phyloP scores from a whole-genome alignment of 2,329 filamentous ascomycete genomes.

The Fusarium verticillioides region DNA sequence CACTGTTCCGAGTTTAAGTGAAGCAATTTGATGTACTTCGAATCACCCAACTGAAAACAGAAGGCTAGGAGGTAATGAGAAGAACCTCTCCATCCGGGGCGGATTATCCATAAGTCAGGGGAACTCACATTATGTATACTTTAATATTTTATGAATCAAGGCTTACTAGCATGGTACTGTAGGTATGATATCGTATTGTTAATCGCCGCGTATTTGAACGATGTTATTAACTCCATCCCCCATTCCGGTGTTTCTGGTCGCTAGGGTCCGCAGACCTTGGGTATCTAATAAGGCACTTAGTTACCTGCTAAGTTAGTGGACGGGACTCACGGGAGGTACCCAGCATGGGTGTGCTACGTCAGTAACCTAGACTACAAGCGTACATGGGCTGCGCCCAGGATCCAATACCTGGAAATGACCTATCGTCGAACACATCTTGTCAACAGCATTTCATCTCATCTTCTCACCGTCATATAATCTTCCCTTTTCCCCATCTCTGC shows the following conservation, averaged over 20 bases:
- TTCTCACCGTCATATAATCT: constrained; percentile 32
- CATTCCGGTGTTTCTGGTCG: constrained; percentile 18
- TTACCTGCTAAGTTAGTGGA: not conserved
- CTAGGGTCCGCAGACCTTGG: constrained; percentile 2
- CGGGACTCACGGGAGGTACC: not conserved
- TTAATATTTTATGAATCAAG: not conserved
- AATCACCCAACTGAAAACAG: not conserved
- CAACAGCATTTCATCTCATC: constrained; percentile 39
- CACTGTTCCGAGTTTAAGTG: constrained; percentile 9
- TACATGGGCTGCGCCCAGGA: not conserved
- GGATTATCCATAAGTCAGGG: not conserved
- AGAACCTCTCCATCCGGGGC: not conserved
- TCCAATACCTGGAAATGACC: constrained; percentile 2
- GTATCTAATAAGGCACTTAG: not conserved
- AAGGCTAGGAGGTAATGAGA: no score
- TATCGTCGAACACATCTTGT: constrained; percentile 32
- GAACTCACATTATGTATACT: not conserved
- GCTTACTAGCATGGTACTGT: constrained; percentile 6
- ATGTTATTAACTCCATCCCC: constrained; percentile 4
- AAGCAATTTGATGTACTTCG: not conserved
- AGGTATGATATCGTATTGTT: not conserved
- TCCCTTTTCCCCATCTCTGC: constrained; percentile 2
- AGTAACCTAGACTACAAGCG: constrained; percentile 1
- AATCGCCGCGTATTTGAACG: constrained; percentile 10
- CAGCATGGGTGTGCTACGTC: constrained; percentile 30